phyloP scores from a whole-genome alignment of 2,329 filamentous ascomycete genomes.

The Xylariales sp. region DNA sequence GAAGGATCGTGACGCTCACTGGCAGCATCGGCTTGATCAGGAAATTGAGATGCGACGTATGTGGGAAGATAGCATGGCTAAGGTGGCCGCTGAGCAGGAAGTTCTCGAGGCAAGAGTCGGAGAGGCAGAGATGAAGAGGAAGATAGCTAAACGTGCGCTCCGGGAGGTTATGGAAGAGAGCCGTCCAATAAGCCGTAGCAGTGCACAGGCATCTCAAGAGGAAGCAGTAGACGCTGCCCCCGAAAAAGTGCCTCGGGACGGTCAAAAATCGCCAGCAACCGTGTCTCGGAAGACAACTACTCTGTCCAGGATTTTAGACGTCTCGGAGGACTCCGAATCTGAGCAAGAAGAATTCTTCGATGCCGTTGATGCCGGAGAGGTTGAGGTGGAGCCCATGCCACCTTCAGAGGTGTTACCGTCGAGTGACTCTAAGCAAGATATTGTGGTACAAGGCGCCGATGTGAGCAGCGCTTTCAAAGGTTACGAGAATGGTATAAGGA shows the following conservation, averaged over 20 bases:
- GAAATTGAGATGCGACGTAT: conserved; percentile 92
- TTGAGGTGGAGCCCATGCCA: conserved; percentile 80
- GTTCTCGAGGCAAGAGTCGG: conserved; percentile 87
- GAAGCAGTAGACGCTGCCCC: conserved; percentile 48
- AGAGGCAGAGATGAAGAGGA: conserved; percentile 90
- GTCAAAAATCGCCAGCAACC: conserved; percentile 57
- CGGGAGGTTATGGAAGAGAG: conserved; percentile 79
- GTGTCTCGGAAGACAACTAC: conserved; percentile 70
- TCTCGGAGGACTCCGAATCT: conserved; percentile 81
- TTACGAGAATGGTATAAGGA: conserved; percentile 89
- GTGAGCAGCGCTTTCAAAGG: conserved; percentile 85
- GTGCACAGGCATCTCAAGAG: conserved; percentile 43
- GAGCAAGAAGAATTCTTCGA: conserved; percentile 97
- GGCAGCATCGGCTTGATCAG: conserved; percentile 93
- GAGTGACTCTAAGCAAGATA: conserved; percentile 58
- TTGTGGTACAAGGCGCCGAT: conserved; percentile 64
- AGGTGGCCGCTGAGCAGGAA: conserved; percentile 95
- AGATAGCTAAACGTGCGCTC: conserved; percentile 87
- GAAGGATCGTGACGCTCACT: conserved; percentile 92
- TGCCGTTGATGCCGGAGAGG: conserved; percentile 91
- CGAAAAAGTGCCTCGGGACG: conserved; percentile 50
- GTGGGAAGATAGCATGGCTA: conserved; percentile 99
- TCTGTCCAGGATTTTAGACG: conserved; percentile 76
- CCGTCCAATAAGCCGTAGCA: conserved; percentile 52
- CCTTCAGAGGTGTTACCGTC: conserved; percentile 55